Evolutionary conservation across 139 green algal species (phyloP).

Genomic region (Desmodesmus armatus): DNA sequence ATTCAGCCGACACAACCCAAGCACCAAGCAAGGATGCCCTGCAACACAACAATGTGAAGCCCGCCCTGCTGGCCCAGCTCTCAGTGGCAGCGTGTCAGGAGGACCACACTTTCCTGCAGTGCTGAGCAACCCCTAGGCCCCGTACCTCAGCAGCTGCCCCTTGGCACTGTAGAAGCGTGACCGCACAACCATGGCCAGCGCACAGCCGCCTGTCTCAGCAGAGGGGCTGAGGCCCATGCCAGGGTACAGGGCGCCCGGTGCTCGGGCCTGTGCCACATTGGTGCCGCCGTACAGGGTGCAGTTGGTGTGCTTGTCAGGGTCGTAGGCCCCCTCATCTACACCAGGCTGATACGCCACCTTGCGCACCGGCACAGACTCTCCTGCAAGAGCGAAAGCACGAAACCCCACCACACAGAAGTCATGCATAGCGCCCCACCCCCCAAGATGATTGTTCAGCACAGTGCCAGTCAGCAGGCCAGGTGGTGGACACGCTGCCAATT

Average conservation of each 20-base stretch:
- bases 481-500: no score
- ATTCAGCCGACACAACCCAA: no score
- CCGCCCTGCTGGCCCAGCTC: no score
- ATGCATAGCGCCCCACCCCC: no score
- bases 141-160: constrained; percentile 73
- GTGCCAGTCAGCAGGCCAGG: no score
- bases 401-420: no score
- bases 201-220: constrained; percentile 1
- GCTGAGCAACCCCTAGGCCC: neutral
- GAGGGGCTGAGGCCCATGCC: neutral
- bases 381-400: no score
- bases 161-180: constrained; percentile 79
- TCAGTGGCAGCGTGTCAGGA: neutral
- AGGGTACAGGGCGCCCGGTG: neutral
- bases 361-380: constrained; percentile 76
- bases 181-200: constrained; percentile 71
- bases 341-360: constrained; percentile 74
- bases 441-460: no score
- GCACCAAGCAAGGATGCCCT: no score
- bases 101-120: neutral
- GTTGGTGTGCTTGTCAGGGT: constrained; percentile 62
- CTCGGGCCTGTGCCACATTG: constrained; percentile 67
- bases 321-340: constrained; percentile 64
- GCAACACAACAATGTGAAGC: no score
- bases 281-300: constrained; percentile 81